These are phyloP conservation scores for Leucoagaricus sp. DNA, from an alignment of 1,284 basidiomycete genomes.

Conservation along the genomic window DNA sequence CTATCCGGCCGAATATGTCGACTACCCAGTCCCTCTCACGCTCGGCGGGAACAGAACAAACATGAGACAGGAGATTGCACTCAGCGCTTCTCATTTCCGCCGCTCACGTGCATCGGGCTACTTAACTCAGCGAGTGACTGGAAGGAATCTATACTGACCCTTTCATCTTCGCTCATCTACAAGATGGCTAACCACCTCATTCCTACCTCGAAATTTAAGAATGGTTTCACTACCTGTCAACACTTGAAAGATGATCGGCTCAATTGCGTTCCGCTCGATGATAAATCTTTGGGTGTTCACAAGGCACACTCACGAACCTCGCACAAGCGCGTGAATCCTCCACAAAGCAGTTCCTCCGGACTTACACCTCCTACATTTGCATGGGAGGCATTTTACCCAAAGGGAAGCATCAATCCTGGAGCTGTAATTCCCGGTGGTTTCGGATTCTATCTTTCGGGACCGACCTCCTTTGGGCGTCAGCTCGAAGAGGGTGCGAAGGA, in stretches of 20 bases:
- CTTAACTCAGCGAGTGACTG: too few species aligned
- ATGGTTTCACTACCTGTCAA: conserved; percentile 32
- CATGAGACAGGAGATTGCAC: too few species aligned
- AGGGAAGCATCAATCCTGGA: conserved; percentile 61
- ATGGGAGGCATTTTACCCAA: conserved; percentile 63
- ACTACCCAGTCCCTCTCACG: too few species aligned
- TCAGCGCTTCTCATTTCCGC: too few species aligned
- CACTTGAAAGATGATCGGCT: conserved; percentile 19
- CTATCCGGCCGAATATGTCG: too few species aligned
- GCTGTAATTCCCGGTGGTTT: conserved; percentile 55
- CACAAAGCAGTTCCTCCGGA: conserved; percentile 25
- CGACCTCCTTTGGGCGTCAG: conserved; percentile 38
- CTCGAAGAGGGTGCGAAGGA: conserved; percentile 42
- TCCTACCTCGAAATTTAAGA: conserved; percentile 26
- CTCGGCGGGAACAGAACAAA: too few species aligned
- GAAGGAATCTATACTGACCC: too few species aligned
- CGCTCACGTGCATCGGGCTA: too few species aligned
- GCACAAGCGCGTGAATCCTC: conserved; percentile 39
- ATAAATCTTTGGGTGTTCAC: conserved; percentile 48
- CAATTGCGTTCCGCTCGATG: conserved; percentile 29
- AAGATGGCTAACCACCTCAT: conserved; percentile 22
- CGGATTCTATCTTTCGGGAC: conserved; percentile 59
- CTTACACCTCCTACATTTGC: conserved; percentile 34
- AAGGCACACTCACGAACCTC: conserved; percentile 41
- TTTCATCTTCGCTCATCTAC: too few species aligned